Conservation (phyloP, 1,284 basidiomycete genomes). For the Boletus semigastroideus region DNA sequence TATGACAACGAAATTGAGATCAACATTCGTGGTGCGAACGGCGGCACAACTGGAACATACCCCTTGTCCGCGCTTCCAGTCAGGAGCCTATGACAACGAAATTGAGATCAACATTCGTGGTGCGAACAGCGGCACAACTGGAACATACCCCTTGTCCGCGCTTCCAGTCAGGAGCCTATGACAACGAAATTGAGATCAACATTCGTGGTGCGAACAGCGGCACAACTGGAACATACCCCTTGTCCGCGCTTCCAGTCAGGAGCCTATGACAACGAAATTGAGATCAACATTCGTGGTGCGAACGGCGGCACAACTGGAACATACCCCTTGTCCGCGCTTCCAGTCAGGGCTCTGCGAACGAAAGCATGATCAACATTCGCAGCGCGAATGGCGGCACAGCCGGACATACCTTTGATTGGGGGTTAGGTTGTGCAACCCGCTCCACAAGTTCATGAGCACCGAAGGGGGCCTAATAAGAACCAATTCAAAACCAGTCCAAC, state of each 20-base stretch:
- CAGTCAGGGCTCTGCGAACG: background rate
- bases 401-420: background rate
- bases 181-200: background rate
- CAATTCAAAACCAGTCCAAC: background rate
- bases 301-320: background rate
- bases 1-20: background rate
- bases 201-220: too few species aligned
- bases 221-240: background rate
- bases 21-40: background rate
- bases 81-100: background rate
- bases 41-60: background rate
- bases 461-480: background rate
- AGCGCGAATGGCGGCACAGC: background rate
- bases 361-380: background rate
- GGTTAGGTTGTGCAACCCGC: background rate
- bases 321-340: background rate
- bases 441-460: background rate
- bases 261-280: background rate
- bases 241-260: too few species aligned
- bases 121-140: background rate
- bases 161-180: background rate
- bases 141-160: background rate
- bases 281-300: background rate
- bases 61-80: too few species aligned
- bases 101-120: background rate